These are phyloP conservation scores for Coemansia sp. DNA, from an alignment of 192 early-diverging fungal genomes.

Conservation along the genomic window DNA sequence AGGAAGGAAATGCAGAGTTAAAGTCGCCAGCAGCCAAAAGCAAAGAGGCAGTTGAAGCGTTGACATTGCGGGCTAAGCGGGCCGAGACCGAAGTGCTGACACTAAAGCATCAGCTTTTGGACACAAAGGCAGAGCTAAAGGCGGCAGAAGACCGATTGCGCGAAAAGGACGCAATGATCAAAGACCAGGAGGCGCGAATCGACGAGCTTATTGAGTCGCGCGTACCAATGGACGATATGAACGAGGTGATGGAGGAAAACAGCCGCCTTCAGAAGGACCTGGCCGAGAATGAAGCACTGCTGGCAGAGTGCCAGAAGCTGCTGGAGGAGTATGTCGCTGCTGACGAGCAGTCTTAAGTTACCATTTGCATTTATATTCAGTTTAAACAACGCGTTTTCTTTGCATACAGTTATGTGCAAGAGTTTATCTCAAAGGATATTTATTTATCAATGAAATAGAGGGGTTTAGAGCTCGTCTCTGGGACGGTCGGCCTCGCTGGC, in stretches of 20 bases:
- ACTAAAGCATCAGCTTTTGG: slow-evolving; percentile 47
- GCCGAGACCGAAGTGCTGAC: slow-evolving; percentile 40
- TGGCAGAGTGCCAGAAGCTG: slow-evolving; percentile 46
- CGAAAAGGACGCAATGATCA: slow-evolving; percentile 46
- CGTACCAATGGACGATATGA: slow-evolving; percentile 49
- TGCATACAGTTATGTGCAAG: too few relatives aligned
- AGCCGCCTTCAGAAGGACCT: slow-evolving; percentile 28
- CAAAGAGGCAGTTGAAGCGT: not conserved
- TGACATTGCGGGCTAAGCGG: not conserved
- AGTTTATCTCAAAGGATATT: too few relatives aligned
- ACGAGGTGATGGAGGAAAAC: slow-evolving; percentile 44
- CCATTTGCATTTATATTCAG: not conserved
- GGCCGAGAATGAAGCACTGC: slow-evolving; percentile 36
- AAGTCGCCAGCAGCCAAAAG: slow-evolving; percentile 4
- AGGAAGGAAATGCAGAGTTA: not conserved
- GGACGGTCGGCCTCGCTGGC: slow-evolving; percentile 29
- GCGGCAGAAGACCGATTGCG: slow-evolving; percentile 42
- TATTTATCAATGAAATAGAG: too few relatives aligned
- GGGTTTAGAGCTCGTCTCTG: slow-evolving; percentile 49
- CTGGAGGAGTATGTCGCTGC: slow-evolving; percentile 45
- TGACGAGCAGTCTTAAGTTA: slow-evolving; percentile 4
- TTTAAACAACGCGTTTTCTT: too few relatives aligned
- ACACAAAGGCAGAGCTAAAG: slow-evolving; percentile 47
- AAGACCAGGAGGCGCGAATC: slow-evolving; percentile 38
- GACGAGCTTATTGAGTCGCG: slow-evolving; percentile 49